These are phyloP conservation scores for Phytopythium aichiense DNA, from an alignment of 352 stramenopile species.

Conservation along the genomic window DNA sequence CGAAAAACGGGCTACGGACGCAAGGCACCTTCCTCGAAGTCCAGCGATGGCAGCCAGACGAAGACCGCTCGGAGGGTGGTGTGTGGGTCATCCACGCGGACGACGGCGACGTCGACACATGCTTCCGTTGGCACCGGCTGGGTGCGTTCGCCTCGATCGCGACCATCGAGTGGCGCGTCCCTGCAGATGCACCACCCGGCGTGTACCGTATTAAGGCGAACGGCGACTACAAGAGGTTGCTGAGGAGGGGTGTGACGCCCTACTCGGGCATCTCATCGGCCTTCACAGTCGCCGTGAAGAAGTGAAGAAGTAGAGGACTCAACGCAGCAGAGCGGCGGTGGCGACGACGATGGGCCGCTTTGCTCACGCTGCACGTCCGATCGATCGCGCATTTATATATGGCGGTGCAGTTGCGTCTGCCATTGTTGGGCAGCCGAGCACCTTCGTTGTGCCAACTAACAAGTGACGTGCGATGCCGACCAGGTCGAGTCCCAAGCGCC, in stretches of 20 bases:
- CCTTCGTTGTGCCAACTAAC: not conserved
- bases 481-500: not conserved
- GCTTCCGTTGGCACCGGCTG: conserved; percentile 69
- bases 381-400: not conserved
- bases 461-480: not conserved
- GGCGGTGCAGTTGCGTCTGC: not conserved
- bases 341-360: not conserved
- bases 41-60: conserved; percentile 57
- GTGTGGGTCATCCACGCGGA: conserved; percentile 73
- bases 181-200: conserved; percentile 32
- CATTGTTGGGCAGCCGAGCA: not conserved
- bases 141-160: conserved; percentile 67
- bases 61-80: conserved; percentile 24
- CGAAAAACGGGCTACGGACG: conserved; percentile 77
- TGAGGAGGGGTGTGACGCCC: conserved; percentile 33
- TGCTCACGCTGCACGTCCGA: not conserved
- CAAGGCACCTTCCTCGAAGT: conserved; percentile 80
- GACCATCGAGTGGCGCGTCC: conserved; percentile 69
- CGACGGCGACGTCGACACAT: conserved; percentile 69
- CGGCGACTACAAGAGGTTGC: conserved; percentile 70
- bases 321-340: not conserved
- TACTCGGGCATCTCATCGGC: conserved; percentile 60
- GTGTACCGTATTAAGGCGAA: conserved; percentile 80
- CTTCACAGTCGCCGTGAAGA: conserved; percentile 36
- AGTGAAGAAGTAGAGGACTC: not conserved